Evolutionary conservation across 2,329 filamentous ascomycete genomes (phyloP).

Genomic region (Cladosporium sp.): DNA sequence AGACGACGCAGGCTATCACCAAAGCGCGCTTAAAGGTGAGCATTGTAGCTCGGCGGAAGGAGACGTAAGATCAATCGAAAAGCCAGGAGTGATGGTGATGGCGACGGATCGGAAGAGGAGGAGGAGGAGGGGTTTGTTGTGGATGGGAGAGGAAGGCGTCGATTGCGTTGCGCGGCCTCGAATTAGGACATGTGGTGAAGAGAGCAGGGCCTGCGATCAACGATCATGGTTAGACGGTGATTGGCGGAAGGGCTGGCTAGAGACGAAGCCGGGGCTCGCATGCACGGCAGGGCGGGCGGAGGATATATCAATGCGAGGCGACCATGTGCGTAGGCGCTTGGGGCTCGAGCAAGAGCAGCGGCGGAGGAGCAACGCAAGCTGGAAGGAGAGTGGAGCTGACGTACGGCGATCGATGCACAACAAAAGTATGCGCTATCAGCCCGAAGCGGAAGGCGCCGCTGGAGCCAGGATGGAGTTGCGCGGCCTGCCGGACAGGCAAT

Average conservation of each 20-base stretch:
- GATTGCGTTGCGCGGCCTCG: not conserved
- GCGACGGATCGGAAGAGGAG: not conserved
- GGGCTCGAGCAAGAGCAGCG: not conserved
- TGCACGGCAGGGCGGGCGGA: not conserved
- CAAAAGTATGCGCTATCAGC: constrained; percentile 11
- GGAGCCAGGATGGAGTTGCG: not conserved
- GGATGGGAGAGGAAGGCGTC: not conserved
- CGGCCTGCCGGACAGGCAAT: not conserved
- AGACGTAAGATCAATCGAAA: not conserved
- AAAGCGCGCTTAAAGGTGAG: constrained; percentile 72
- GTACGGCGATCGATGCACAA: constrained; percentile 8
- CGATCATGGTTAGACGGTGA: not conserved
- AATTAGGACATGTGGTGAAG: not conserved
- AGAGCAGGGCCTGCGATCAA: not conserved
- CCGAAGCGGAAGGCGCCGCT: constrained; percentile 6
- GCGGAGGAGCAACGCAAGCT: no score
- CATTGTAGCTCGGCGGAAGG: constrained; percentile 46
- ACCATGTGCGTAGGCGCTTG: not conserved
- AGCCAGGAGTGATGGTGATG: not conserved
- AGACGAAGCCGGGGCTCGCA: no score
- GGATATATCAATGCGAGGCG: not conserved
- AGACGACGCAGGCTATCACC: constrained; percentile 61
- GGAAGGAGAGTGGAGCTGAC: constrained; percentile 1
- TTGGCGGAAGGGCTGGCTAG: not conserved
- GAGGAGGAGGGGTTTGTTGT: not conserved